These are phyloP conservation scores for Cicer bijugum DNA, from an alignment of 306 rosid genomes.

Conservation along the genomic window DNA sequence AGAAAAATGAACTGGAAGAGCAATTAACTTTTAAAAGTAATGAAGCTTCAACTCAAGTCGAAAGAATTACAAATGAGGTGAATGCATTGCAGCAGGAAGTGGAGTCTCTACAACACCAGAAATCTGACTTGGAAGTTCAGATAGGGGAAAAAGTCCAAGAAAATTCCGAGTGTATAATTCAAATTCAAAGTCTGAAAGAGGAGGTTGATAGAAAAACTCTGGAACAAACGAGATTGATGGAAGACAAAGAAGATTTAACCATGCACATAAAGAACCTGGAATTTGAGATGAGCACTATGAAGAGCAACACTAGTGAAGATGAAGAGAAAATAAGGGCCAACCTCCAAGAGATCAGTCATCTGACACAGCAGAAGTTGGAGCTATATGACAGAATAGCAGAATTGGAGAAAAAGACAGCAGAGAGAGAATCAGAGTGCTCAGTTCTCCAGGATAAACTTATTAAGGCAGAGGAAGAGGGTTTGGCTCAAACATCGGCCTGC, in stretches of 20 bases:
- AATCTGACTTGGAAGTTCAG: slow-evolving; percentile 64
- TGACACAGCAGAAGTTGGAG: slow-evolving; percentile 54
- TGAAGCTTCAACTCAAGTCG: slow-evolving; percentile 63
- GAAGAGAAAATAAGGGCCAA: slow-evolving; percentile 45
- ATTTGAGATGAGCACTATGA: slow-evolving; percentile 47
- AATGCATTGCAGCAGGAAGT: slow-evolving; percentile 62
- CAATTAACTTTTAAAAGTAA: slow-evolving; percentile 51
- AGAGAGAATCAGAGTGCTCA: slow-evolving; percentile 46
- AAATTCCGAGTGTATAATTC: slow-evolving; percentile 55
- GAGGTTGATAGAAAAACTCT: slow-evolving; percentile 55
- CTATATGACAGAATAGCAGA: slow-evolving; percentile 41
- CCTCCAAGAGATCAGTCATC: slow-evolving; percentile 47
- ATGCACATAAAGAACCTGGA: slow-evolving; percentile 54
- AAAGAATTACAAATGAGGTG: slow-evolving; percentile 59
- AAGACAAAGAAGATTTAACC: slow-evolving; percentile 60
- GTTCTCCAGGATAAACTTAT: slow-evolving; percentile 44
- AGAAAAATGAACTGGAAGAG: slow-evolving; percentile 66
- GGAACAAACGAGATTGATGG: slow-evolving; percentile 43
- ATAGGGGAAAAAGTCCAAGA: slow-evolving; percentile 55
- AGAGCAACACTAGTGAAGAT: slow-evolving; percentile 34
- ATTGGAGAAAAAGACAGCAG: slow-evolving; percentile 48
- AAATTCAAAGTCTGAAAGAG: slow-evolving; percentile 67
- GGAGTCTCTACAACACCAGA: slow-evolving; percentile 57
- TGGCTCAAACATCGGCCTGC: slow-evolving; percentile 38
- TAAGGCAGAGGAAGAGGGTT: slow-evolving; percentile 42